Percentiles rank a stretch among this genome's conserved stretches.
These are phyloP conservation scores for Isatis tinctoria DNA, from an alignment of 345 rosid genomes.

Conservation along the genomic window DNA sequence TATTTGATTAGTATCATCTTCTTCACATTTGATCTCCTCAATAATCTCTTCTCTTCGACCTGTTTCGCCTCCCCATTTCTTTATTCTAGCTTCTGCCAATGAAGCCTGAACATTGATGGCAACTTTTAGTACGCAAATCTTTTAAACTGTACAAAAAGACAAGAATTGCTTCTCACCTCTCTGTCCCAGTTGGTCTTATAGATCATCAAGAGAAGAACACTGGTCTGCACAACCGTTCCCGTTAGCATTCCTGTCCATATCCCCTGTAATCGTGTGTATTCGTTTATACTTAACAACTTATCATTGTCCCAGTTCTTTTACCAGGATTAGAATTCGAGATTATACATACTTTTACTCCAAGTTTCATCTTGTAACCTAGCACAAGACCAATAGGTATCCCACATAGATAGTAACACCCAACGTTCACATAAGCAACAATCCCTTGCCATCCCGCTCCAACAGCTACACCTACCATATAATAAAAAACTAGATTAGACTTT, in stretches of 20 bases:
- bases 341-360: slow-evolving; percentile 46
- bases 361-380: slow-evolving; percentile 45
- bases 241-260: slow-evolving; percentile 52
- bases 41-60: not conserved
- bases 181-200: slow-evolving; percentile 48
- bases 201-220: slow-evolving; percentile 39
- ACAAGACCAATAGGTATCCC: slow-evolving; percentile 61
- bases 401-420: slow-evolving; percentile 55
- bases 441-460: slow-evolving; percentile 81
- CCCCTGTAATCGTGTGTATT: slow-evolving; percentile 28
- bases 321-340: not conserved
- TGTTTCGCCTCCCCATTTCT: slow-evolving; percentile 45
- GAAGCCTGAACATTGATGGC: slow-evolving; percentile 45
- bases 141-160: not conserved
- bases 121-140: not conserved
- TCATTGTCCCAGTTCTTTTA: not conserved
- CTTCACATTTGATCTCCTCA: not conserved
- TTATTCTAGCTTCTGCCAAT: slow-evolving; percentile 46
- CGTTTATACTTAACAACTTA: too few relatives aligned
- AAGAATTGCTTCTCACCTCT: slow-evolving; percentile 34
- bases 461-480: slow-evolving; percentile 39
- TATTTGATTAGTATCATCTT: not conserved
- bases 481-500: not conserved
- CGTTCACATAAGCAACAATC: slow-evolving; percentile 54
- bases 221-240: slow-evolving; percentile 44